Evolutionary conservation across 441 rosid genomes (phyloP), one percentile per base, ranked within the genome.

Genomic region (Adansonia grandidieri): DNA sequence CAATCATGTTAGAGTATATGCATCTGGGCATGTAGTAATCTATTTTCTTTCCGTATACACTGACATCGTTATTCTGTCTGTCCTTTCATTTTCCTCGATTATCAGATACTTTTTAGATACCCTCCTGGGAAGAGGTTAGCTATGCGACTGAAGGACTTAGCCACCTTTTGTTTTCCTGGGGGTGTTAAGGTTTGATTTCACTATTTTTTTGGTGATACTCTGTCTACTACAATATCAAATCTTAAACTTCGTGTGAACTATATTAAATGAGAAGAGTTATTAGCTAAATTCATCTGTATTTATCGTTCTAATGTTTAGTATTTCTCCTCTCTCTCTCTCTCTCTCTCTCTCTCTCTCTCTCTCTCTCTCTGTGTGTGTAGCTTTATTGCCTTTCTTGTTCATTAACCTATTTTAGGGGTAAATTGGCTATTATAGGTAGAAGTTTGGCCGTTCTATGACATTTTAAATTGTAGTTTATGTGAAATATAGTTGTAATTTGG

Each of bases 121-220:
- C 99, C 99, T 81, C 99, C 91, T 69, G 97, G 97, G 84, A 93
- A 92, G 87, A 91, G 84, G 85, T 84, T 94, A 80, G 85, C 89
- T 57, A 84, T 93, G 91, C 97, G 96, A 32, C 75, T 79, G 73
- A 93, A 90, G 88, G 99, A 96, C 88, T 87, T 96, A 78, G 92
- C 93, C 71, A 83, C 97, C 73, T 94, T 94, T 82, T 96, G 99
- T 82, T 96, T 96, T 82, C 99, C 99, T 79, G 96, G 87, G 81
- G 97, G 98, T 79, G 90, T 93, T 86, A 88, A 94, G 98, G 98
- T 96, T 77, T 75, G 87, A 64, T 80, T 72, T 77, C 45, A 22
- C 14, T 67, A 11, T 75, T 19, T 79, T 79, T 63, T 58, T 73
- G 13, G 11, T 48, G 50, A 24, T 71, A 61, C 37, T 28, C 62